Evolutionary conservation across 352 stramenopile species (phyloP).

Genomic region (Phytophthora colocasiae): DNA sequence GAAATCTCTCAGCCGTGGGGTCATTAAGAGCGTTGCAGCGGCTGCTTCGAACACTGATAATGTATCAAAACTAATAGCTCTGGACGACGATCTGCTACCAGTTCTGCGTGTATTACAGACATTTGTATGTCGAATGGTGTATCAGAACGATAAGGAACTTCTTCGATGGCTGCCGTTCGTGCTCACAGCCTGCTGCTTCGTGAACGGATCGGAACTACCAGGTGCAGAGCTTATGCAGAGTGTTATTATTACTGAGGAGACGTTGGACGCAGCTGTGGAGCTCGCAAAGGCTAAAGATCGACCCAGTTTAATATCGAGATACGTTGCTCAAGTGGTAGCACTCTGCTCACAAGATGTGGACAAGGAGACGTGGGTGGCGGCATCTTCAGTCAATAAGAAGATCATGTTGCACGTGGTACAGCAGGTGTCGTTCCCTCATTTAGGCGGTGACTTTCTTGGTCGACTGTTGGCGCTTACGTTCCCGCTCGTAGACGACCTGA

Average conservation of each 20-base stretch:
- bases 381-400: slow-evolving; percentile 55
- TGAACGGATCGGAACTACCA: slow-evolving; percentile 35
- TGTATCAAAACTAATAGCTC: slow-evolving; percentile 10
- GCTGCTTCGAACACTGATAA: slow-evolving; percentile 15
- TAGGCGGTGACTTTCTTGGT: slow-evolving; percentile 76
- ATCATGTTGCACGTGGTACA: slow-evolving; percentile 61
- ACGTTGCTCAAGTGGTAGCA: slow-evolving; percentile 46
- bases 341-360: slow-evolving; percentile 58
- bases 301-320: slow-evolving; percentile 35
- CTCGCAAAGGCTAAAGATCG: slow-evolving; percentile 15
- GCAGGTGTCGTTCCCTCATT: slow-evolving; percentile 63
- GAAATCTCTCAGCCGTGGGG: slow-evolving; percentile 43
- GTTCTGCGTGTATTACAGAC: slow-evolving; percentile 36
- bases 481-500: slow-evolving; percentile 80
- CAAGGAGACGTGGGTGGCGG: slow-evolving; percentile 75
- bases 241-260: slow-evolving; percentile 23
- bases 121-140: slow-evolving; percentile 20
- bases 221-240: slow-evolving; percentile 35
- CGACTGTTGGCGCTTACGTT: slow-evolving; percentile 81
- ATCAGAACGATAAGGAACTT: slow-evolving; percentile 25
- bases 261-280: slow-evolving; percentile 30
- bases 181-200: slow-evolving; percentile 43
- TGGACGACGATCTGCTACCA: slow-evolving; percentile 41
- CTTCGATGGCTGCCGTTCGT: slow-evolving; percentile 51
- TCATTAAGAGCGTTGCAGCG: slow-evolving; percentile 26